Evolutionary conservation across 148 eudicot genomes (phyloP).

Genomic region (Amaranthus hypochondriacus): DNA sequence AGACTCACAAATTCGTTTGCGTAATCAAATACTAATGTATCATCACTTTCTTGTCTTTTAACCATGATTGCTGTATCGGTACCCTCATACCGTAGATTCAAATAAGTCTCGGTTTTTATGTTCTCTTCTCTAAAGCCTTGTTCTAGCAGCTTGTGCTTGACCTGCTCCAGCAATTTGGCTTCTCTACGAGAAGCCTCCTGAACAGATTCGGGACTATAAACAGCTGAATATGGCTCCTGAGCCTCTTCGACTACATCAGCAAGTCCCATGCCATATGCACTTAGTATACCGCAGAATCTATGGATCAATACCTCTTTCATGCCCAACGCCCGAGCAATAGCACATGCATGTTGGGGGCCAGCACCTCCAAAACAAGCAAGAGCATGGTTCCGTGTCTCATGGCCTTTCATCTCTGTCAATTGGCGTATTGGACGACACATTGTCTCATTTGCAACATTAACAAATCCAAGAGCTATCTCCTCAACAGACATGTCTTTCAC

Average conservation of each 20-base stretch:
- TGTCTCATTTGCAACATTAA: constrained; percentile 95
- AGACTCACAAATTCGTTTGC: constrained; percentile 71
- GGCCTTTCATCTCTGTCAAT: constrained; percentile 99
- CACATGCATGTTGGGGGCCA: constrained; percentile 99
- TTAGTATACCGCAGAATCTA: constrained; percentile 92
- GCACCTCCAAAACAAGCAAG: constrained; percentile 99
- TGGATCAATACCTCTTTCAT: constrained; percentile 93
- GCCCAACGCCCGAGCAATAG: constrained; percentile 91
- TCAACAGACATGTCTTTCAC: constrained; percentile 84
- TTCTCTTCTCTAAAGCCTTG: constrained; percentile 77
- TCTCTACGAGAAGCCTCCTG: constrained; percentile 70
- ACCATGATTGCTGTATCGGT: constrained; percentile 98
- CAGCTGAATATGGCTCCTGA: constrained; percentile 84
- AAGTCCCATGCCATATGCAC: constrained; percentile 99
- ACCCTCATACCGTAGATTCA: constrained; percentile 90
- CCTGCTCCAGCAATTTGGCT: constrained; percentile 49
- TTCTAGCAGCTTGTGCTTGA: constrained; percentile 58
- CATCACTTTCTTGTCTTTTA: constrained; percentile 39
- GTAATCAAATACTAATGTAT: constrained; percentile 59
- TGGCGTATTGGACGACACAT: constrained; percentile 99
- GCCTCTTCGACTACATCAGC: constrained; percentile 97
- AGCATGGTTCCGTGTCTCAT: constrained; percentile 87
- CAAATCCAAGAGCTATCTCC: constrained; percentile 91
- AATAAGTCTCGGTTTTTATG: constrained; percentile 59
- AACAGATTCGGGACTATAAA: constrained; percentile 62